Evolutionary conservation across 2,329 filamentous ascomycete genomes (phyloP), one percentile per base, ranked within the genome.

Genomic region (Ploettnerulaceae sp.): DNA sequence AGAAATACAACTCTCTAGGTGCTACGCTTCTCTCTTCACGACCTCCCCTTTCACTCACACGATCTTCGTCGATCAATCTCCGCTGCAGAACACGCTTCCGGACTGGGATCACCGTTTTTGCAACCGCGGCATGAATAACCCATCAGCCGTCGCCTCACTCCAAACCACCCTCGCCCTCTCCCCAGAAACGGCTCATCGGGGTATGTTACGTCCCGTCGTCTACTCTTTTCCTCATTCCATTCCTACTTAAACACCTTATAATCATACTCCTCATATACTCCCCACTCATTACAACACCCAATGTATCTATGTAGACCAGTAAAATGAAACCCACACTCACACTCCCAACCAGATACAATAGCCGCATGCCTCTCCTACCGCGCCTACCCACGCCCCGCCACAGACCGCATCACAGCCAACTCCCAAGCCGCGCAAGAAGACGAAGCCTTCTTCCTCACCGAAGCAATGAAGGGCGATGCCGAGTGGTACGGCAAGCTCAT

Each of bases 1-100:
- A 45, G n/a, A n/a, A 2, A 2, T 17, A 12, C 11, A 2, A 7
- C 28, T 12, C 4, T 15, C 7, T 14, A 61, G 60, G 61, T 57
- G 47, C 22, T 64, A 62, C 35, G 57, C 57, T 3, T 56, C 59
- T 18, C 56, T 64, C n/a, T 64, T 64, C 40, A 56, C 55, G 25
- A 59, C 60, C 1, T 0, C 31, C 0, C 48, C 52, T 2, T 63
- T 64, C 47, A 52, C 55, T 3, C 56, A 61, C 42, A 54, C 56
- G 34, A 49, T 64, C 7, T 63, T 62, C 35, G 54, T 64, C 12
- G 62, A 64, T 45, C 62, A 64, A 46, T 55, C 57, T 2, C 62
- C 62, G 0, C 52, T 64, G 2, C 62, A 64, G 32, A 59, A 64
- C 45, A 47, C 31, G 12, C 51, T 56, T 5, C 47, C 17, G 8